Percentiles rank a stretch among this genome's conserved stretches.
phyloP scores from a whole-genome alignment of 169 alveolate genomes.

The Blepharisma undulans region DNA sequence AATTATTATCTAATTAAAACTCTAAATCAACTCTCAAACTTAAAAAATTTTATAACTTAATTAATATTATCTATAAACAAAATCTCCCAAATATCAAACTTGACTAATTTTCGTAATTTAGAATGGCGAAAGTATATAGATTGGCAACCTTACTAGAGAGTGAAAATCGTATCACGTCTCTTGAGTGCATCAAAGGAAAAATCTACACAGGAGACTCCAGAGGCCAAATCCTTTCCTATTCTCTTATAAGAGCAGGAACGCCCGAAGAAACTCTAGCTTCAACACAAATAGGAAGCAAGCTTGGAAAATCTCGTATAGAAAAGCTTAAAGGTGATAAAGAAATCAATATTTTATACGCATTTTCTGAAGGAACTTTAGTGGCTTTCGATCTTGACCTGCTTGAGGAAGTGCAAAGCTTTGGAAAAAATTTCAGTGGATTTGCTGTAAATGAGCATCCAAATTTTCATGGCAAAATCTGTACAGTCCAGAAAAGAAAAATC shows the following conservation, averaged over 20 bases:
- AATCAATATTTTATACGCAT: not conserved
- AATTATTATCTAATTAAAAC: not conserved
- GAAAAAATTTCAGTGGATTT: conserved; percentile 21
- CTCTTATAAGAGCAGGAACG: not conserved
- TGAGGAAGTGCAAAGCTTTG: conserved; percentile 35
- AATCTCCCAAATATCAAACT: not conserved
- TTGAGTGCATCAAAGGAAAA: conserved; percentile 5
- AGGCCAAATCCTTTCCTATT: conserved; percentile 13
- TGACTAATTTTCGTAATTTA: not conserved
- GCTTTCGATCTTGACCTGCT: conserved; percentile 21
- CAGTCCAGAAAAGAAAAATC: conserved; percentile 9
- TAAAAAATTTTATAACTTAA: not conserved
- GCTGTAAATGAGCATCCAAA: conserved; percentile 18
- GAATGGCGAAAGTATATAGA: conserved; percentile 41
- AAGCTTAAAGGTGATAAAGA: conserved; percentile 9
- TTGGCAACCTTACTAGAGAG: not conserved
- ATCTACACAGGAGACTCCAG: conserved; percentile 35
- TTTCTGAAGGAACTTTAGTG: conserved; percentile 3
- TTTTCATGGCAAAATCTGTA: conserved; percentile 16
- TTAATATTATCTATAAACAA: not conserved
- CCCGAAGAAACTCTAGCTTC: conserved; percentile 11
- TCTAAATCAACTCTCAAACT: not conserved
- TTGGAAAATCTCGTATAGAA: conserved; percentile 5
- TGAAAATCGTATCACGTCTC: conserved; percentile 8
- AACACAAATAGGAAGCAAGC: not conserved